Percentiles rank a stretch among this genome's conserved stretches.
These are phyloP conservation scores for Ophiocordyceps camponoti-floridani DNA, from an alignment of 2,329 filamentous ascomycete genomes.

Conservation along the genomic window DNA sequence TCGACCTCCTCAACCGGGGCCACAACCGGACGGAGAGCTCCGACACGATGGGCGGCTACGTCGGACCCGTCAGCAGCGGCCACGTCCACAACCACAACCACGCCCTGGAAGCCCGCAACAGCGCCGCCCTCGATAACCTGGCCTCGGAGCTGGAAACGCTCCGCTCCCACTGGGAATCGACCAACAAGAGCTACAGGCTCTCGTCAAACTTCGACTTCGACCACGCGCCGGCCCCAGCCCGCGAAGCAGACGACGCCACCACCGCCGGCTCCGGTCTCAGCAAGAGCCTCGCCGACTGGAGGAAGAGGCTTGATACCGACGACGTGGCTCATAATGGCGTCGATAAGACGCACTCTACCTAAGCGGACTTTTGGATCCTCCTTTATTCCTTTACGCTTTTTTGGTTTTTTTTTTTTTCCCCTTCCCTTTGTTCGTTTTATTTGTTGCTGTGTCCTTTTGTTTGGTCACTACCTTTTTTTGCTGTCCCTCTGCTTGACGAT, in stretches of 20 bases:
- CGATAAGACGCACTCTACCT: conserved; percentile 10
- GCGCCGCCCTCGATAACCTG: conserved; percentile 67
- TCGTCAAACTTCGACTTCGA: conserved; percentile 87
- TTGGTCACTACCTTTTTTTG: too few species aligned
- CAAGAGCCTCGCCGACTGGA: conserved; percentile 63
- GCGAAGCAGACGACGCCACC: conserved; percentile 24
- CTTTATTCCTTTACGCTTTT: not conserved
- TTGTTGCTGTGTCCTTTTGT: too few species aligned
- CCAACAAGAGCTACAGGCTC: conserved; percentile 84
- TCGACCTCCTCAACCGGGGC: conserved; percentile 10
- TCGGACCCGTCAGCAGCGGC: conserved; percentile 30
- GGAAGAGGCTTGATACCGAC: conserved; percentile 50
- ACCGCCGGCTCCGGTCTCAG: conserved; percentile 31
- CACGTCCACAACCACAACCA: conserved; percentile 13
- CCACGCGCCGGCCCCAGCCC: conserved; percentile 11
- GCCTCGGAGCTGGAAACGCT: conserved; percentile 85
- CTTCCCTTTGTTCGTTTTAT: not conserved
- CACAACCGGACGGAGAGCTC: conserved; percentile 37
- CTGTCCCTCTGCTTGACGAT: not conserved
- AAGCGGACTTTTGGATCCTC: not conserved
- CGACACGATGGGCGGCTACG: conserved; percentile 46
- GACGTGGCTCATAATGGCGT: conserved; percentile 15
- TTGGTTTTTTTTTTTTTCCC: not conserved
- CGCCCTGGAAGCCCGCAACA: conserved; percentile 31
- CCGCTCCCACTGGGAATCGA: conserved; percentile 84